phyloP scores from a whole-genome alignment of 2,329 filamentous ascomycete genomes.

The Blastomyces percursus region DNA sequence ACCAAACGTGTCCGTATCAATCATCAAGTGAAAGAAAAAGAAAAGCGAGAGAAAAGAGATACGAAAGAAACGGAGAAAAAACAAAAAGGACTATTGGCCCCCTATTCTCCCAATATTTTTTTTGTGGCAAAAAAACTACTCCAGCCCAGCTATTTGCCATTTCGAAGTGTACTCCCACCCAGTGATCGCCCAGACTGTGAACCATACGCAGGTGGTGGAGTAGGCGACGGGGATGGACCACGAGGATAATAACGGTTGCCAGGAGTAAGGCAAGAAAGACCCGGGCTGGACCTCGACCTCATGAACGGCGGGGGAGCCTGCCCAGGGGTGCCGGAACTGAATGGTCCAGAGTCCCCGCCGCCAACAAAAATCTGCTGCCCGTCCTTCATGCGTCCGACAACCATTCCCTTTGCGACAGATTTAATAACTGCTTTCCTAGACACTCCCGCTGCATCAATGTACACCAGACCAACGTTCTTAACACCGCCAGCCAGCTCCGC shows the following conservation, averaged over 20 bases:
- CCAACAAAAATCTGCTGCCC: constrained; percentile 40
- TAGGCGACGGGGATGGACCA: constrained; percentile 26
- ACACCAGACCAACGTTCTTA: constrained; percentile 93
- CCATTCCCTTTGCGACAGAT: constrained; percentile 91
- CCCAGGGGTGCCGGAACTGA: background rate
- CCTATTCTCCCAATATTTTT: background rate
- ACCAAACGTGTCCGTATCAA: background rate
- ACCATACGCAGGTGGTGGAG: constrained; percentile 33
- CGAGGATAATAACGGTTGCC: constrained; percentile 11
- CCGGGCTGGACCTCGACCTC: constrained; percentile 15
- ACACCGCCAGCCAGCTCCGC: constrained; percentile 69
- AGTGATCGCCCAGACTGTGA: constrained; percentile 27
- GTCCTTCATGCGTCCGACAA: constrained; percentile 40
- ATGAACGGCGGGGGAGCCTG: constrained; percentile 12
- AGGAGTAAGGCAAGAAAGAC: background rate
- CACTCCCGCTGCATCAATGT: constrained; percentile 92
- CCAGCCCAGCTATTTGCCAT: constrained; percentile 23
- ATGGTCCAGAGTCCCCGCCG: constrained; percentile 21
- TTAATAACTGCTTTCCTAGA: constrained; percentile 83
- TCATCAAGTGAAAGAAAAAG: constrained; percentile 3
- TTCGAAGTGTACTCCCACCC: constrained; percentile 23
- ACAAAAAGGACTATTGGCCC: constrained; percentile 16
- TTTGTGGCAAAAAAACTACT: background rate
- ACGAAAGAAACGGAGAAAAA: constrained; percentile 12
- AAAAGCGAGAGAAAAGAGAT: constrained; percentile 12